Percentiles rank a stretch among this genome's conserved stretches.
Evolutionary conservation across 2,329 filamentous ascomycete genomes (phyloP).

Genomic region (Lasiodiplodia gonubiensis): DNA sequence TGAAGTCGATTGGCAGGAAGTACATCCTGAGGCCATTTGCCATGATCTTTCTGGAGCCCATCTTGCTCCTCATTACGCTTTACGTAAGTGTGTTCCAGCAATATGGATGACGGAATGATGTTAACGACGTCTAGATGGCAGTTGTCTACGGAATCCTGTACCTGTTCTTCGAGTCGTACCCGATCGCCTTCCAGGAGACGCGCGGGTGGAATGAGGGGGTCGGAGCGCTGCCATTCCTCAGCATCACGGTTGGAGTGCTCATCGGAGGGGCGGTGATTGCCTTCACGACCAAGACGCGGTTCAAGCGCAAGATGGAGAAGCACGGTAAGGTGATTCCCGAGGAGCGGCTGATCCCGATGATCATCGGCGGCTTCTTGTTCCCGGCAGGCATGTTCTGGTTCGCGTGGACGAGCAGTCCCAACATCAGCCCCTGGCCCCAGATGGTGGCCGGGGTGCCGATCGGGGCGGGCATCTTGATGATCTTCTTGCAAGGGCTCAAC

Average conservation of each 20-base stretch:
- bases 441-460: slow-evolving; percentile 50
- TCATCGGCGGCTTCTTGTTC: slow-evolving; percentile 59
- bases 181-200: slow-evolving; percentile 51
- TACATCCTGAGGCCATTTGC: slow-evolving; percentile 53
- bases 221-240: slow-evolving; percentile 52
- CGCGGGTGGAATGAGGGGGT: slow-evolving; percentile 50
- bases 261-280: slow-evolving; percentile 41
- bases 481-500: slow-evolving; percentile 53
- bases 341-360: slow-evolving; percentile 55
- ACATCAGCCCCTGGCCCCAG: slow-evolving; percentile 51
- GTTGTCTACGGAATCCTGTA: slow-evolving; percentile 53
- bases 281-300: slow-evolving; percentile 44
- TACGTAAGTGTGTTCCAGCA: slow-evolving; percentile 33
- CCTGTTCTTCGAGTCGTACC: slow-evolving; percentile 57
- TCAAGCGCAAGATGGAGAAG: slow-evolving; percentile 38
- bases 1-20: slow-evolving; percentile 48
- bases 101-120: neutral
- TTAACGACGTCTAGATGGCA: slow-evolving; percentile 9
- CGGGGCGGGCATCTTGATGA: slow-evolving; percentile 52
- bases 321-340: slow-evolving; percentile 49
- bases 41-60: slow-evolving; percentile 57
- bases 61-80: slow-evolving; percentile 54
- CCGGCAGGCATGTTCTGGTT: slow-evolving; percentile 60
- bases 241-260: slow-evolving; percentile 49
- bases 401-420: slow-evolving; percentile 56